These are phyloP conservation scores for Talaromyces sp. DNA, from an alignment of 2,329 filamentous ascomycete genomes.

Conservation along the genomic window DNA sequence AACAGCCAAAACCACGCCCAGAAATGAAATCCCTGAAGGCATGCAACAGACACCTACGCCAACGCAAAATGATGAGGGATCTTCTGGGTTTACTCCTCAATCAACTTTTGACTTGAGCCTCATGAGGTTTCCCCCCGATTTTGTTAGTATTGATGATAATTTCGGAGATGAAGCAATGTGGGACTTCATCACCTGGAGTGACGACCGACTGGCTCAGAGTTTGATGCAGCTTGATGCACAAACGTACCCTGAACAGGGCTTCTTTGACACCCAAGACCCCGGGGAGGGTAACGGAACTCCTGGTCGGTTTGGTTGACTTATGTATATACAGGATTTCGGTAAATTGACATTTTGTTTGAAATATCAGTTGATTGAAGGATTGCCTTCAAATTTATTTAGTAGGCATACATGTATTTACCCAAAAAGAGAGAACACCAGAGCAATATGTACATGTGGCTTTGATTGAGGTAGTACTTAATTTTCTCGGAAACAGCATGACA, in stretches of 20 bases:
- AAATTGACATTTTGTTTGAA: neutral
- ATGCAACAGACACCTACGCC: no score
- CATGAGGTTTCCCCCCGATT: conserved; percentile 10
- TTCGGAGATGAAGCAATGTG: conserved; percentile 23
- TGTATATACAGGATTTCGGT: neutral
- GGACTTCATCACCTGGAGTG: conserved; percentile 36
- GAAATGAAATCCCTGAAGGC: neutral
- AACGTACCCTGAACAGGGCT: neutral
- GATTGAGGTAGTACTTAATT: no score
- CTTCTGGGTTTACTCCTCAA: conserved; percentile 11
- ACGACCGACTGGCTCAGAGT: conserved; percentile 20
- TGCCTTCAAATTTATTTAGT: neutral
- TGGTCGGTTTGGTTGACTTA: neutral
- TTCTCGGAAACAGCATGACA: no score
- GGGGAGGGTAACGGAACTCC: neutral
- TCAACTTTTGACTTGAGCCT: conserved; percentile 12
- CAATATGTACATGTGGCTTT: no score
- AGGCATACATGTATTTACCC: neutral
- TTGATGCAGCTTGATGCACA: neutral
- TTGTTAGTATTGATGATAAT: conserved; percentile 14
- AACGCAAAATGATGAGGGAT: neutral
- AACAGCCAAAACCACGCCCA: neutral
- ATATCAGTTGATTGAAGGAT: no score
- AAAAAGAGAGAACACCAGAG: no score
- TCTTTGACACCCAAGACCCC: neutral